Evolutionary conservation across 768 basidiomycete genomes (phyloP).

Genomic region (Tulasnella sp.): DNA sequence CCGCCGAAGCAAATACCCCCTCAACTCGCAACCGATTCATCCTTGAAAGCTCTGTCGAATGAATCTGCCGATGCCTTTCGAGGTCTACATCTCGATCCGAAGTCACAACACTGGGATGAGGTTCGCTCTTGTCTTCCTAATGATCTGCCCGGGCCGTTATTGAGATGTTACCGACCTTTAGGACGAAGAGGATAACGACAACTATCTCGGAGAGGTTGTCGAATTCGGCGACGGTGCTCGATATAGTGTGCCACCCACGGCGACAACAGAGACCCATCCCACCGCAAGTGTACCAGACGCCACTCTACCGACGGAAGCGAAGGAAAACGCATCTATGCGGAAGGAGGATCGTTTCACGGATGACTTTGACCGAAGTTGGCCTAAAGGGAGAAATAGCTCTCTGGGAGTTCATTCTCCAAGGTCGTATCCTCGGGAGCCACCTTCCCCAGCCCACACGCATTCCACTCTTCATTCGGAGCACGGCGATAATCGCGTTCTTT

Average conservation of each 20-base stretch:
- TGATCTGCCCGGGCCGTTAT: background rate
- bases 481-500: constrained; percentile 37
- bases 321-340: constrained; percentile 37
- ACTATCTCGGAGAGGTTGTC: constrained; percentile 78
- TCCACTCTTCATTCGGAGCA: constrained; percentile 48
- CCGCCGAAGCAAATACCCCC: background rate
- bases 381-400: constrained; percentile 35
- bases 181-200: constrained; percentile 71
- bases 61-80: constrained; percentile 77
- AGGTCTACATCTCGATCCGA: constrained; percentile 86
- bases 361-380: constrained; percentile 95
- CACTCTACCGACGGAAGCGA: background rate
- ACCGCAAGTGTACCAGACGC: background rate
- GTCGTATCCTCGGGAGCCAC: constrained; percentile 21
- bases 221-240: constrained; percentile 94
- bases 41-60: constrained; percentile 24
- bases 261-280: constrained; percentile 6
- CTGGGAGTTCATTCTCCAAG: constrained; percentile 21
- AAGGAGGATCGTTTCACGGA: constrained; percentile 87
- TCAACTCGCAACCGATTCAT: constrained; percentile 11
- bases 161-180: constrained; percentile 36
- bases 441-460: constrained; percentile 35
- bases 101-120: constrained; percentile 97
- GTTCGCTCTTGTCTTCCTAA: constrained; percentile 34
- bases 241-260: constrained; percentile 59